phyloP scores from a whole-genome alignment of 495 filamentous ascomycete species.

The Pyrenula aspistea region DNA sequence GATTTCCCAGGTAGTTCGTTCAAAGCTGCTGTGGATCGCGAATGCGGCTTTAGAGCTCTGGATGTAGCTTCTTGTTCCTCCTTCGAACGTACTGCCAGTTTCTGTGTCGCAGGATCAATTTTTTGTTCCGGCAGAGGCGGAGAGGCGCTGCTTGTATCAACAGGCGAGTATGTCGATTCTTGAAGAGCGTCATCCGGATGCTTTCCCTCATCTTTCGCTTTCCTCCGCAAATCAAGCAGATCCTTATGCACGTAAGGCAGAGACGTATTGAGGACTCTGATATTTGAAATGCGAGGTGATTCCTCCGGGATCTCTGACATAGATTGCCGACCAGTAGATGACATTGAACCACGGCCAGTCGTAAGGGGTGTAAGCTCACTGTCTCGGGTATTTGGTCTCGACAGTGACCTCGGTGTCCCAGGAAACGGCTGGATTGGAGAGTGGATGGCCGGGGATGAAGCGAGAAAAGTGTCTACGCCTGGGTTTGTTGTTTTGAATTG shows the following conservation, averaged over 20 bases:
- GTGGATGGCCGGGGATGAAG: not conserved
- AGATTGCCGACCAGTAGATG: not conserved
- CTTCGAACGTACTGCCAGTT: conserved; percentile 33
- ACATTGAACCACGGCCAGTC: not conserved
- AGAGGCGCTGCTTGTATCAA: not conserved
- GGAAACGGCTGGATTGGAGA: not conserved
- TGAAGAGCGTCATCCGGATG: conserved; percentile 5
- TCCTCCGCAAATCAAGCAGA: conserved; percentile 61
- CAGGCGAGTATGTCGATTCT: conserved; percentile 3
- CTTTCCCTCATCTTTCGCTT: conserved; percentile 13
- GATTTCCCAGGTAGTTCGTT: conserved; percentile 31
- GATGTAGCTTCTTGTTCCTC: conserved; percentile 68
- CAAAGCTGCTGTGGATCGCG: conserved; percentile 43
- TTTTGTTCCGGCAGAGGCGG: not conserved
- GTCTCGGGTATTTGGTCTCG: not conserved
- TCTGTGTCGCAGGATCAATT: not conserved
- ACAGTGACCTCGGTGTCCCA: not conserved
- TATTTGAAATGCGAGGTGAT: conserved; percentile 50
- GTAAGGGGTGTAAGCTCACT: not conserved
- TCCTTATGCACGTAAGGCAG: conserved; percentile 81
- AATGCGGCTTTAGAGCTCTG: conserved; percentile 69
- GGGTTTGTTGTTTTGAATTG: not conserved
- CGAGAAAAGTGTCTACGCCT: not conserved
- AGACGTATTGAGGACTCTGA: conserved; percentile 82
- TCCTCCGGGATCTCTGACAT: conserved; percentile 4